Percentiles rank a stretch among this genome's conserved stretches.
Evolutionary conservation across 1,284 basidiomycete genomes (phyloP).

Genomic region (Cerioporus squamosus): DNA sequence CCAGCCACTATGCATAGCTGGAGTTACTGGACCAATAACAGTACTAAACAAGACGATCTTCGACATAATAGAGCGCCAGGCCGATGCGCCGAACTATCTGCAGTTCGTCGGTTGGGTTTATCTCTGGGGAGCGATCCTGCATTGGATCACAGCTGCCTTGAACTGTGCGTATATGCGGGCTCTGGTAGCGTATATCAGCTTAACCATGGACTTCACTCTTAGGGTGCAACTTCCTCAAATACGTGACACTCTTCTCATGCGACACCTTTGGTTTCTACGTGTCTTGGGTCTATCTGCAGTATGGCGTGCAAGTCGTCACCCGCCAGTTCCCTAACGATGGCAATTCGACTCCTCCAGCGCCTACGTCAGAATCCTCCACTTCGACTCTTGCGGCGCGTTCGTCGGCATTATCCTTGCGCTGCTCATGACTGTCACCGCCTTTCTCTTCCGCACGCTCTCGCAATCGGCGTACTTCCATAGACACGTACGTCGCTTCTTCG

Average conservation of each 20-base stretch:
- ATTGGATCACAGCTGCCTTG: conserved; percentile 85
- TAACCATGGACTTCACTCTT: conserved; percentile 11
- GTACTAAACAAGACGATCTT: conserved; percentile 93
- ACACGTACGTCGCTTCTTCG: conserved; percentile 74
- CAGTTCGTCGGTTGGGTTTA: conserved; percentile 94
- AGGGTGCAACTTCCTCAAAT: conserved; percentile 86
- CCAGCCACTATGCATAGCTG: conserved; percentile 92
- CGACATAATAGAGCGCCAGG: conserved; percentile 66
- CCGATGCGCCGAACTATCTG: conserved; percentile 74
- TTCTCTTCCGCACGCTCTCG: conserved; percentile 74
- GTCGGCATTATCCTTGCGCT: conserved; percentile 80
- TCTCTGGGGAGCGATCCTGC: conserved; percentile 92
- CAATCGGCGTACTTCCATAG: conserved; percentile 71
- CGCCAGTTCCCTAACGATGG: conserved; percentile 63
- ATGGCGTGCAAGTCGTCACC: conserved; percentile 83
- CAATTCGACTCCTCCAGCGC: conserved; percentile 14
- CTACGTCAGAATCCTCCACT: conserved; percentile 15
- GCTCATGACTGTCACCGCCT: conserved; percentile 74
- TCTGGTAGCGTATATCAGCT: background rate
- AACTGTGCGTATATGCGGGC: conserved; percentile 61
- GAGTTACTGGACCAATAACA: conserved; percentile 92
- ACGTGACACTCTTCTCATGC: conserved; percentile 90
- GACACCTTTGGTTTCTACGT: conserved; percentile 96
- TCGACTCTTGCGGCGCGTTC: conserved; percentile 56
- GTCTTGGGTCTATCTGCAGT: conserved; percentile 88